Evolutionary conservation across 1,284 basidiomycete genomes (phyloP), one percentile per base, ranked within the genome.

Genomic region (Sparassis latifolia): DNA sequence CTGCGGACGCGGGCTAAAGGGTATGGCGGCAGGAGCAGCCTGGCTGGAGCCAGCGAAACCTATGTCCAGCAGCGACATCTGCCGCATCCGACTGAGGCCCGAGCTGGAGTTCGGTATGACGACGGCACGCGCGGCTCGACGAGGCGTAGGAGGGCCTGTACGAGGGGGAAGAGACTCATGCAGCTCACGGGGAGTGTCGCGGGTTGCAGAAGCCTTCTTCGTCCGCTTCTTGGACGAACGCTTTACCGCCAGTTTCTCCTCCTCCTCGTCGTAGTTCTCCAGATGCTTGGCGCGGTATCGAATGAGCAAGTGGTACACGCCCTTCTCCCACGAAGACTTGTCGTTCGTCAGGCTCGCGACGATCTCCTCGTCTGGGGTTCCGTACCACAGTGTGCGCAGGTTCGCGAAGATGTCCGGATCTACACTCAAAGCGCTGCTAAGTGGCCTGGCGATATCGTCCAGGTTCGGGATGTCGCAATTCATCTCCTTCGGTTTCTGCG

Each of bases 391-490:
- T 4, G 92, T 93, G 61, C 84, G 85, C 44, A 99, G 71, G 70
- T 97, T 98, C 32, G 81, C 82, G 62, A 99, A 82, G 59, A 99
- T 92, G 59, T 96, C 93, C 2, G 79, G 73, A 65, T 99, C 96
- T 58, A 99, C 86, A 48, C 82, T 82, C 20, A 76, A 76, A 20
- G 68, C 68, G 12, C 66, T 74, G 33, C 74, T 69, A 40, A 94
- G 75, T 9, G 90, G 84, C 33, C 77, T 74, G 20, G 85, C 80
- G 45, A 91, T 83, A 52, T 78, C 76, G 51, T 82, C 78, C 35
- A 92, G 69, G 52, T 77, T 78, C n/a, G 85, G 89, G 46, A 84
- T 75, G 49, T 78, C 70, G 56, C 74, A 70, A 45, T 73, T 69
- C 49, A 72, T 65, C 48, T 66, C 57, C 60, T 82, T 79, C 5